Evolutionary conservation across 2,329 filamentous ascomycete species (phyloP), one percentile per base, ranked within the genome.

Genomic region (Didymella keratinophila): DNA sequence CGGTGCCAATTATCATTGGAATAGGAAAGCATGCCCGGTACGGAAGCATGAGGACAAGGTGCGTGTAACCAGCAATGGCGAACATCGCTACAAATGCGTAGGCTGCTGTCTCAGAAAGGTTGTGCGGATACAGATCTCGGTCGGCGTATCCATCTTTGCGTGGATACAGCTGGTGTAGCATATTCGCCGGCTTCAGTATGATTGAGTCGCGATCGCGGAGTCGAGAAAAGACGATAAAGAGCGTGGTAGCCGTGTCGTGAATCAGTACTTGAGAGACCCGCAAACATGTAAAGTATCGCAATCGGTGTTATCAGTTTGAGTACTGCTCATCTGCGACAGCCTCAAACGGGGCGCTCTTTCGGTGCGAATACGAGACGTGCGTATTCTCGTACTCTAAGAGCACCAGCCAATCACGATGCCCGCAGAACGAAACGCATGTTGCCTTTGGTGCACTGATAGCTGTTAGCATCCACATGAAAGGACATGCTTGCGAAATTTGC

Each of bases 281-380:
- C n/a, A n/a, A n/a, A n/a, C n/a, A 36, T n/a, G 2, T 36, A 36
- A 36, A 36, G 4, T 9, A 7, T 18, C 32, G 11, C 5, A n/a
- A 18, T 9, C 16, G 32, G 3, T 16, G 2, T 36, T 36, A 9
- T 36, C 32, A 36, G 6, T 18, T n/a, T 36, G 32, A 7, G 16
- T n/a, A n/a, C 2, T n/a, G 16, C 28, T 18, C 39, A 36, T 23
- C 20, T 14, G 27, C 39, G 28, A 36, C 28, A 25, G 28, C 27
- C 20, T 28, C 16, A 37, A 28, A 52, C 32, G 32, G 20, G 5
- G 23, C 27, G 20, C 32, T 47, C 32, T 54, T 27, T 12, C 30
- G 25, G 16, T 20, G 11, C 52, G 21, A 48, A 55, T 55, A 49
- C 52, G 52, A 41, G 11, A 41, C 16, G 11, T 36, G 44, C 52